Percentiles rank a stretch among this genome's conserved stretches.
These are phyloP conservation scores for Parmelia sp. DNA, from an alignment of 495 filamentous ascomycete species.

Conservation along the genomic window DNA sequence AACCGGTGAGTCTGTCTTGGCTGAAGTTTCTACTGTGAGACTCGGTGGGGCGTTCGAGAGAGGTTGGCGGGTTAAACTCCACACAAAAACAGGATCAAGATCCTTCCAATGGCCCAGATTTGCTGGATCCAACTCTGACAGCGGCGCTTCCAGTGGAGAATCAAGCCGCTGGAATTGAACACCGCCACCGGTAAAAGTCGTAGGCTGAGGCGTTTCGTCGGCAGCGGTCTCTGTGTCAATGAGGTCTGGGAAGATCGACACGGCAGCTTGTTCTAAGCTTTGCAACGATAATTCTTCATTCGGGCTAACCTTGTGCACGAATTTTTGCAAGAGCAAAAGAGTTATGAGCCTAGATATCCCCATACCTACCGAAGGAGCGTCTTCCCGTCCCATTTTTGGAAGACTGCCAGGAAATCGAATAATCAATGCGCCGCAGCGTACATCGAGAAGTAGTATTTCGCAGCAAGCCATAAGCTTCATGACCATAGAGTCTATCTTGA, in stretches of 20 bases:
- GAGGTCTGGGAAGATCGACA: slow-evolving; percentile 25
- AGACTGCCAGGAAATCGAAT: slow-evolving; percentile 33
- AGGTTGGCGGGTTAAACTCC: slow-evolving; percentile 48
- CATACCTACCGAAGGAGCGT: slow-evolving; percentile 17
- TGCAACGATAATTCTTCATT: slow-evolving; percentile 35
- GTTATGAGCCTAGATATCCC: slow-evolving; percentile 2
- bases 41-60: slow-evolving; percentile 31
- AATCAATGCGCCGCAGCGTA: slow-evolving; percentile 35
- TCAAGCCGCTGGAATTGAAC: slow-evolving; percentile 48
- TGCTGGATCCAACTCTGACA: slow-evolving; percentile 26
- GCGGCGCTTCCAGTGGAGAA: slow-evolving; percentile 11
- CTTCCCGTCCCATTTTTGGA: neutral
- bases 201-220: slow-evolving; percentile 31
- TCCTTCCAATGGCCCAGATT: neutral
- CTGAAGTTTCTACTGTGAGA: neutral
- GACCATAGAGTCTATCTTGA: slow-evolving; percentile 23
- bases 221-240: slow-evolving; percentile 9
- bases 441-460: slow-evolving; percentile 37
- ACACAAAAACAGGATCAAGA: slow-evolving; percentile 28
- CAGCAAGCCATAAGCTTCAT: slow-evolving; percentile 30
- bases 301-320: slow-evolving; percentile 43
- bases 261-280: slow-evolving; percentile 29
- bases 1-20: neutral
- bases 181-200: slow-evolving; percentile 48
- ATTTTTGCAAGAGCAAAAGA: slow-evolving; percentile 33